phyloP scores from a whole-genome alignment of 257 asterid species.

The Solanum gracilifrons region DNA sequence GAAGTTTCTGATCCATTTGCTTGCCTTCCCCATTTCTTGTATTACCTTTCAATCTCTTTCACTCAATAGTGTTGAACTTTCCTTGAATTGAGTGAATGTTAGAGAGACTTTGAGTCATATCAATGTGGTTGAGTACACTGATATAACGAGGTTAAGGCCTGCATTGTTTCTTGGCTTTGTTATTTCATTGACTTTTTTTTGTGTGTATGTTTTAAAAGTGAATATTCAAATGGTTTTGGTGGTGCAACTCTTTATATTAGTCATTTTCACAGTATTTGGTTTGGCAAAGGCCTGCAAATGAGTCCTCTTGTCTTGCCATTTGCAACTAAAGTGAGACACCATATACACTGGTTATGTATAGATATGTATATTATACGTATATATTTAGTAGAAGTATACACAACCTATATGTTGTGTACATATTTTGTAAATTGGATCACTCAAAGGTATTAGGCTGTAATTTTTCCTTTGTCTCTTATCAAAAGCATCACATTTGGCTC shows the following conservation, averaged over 20 bases:
- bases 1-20: conserved; percentile 62
- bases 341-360: background rate
- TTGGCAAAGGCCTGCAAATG: conserved; percentile 39
- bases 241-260: background rate
- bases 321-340: conserved; percentile 27
- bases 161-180: background rate
- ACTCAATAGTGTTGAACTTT: background rate
- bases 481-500: background rate
- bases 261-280: background rate
- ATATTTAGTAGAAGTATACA: background rate
- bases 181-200: background rate
- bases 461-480: background rate
- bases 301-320: conserved; percentile 38
- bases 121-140: background rate
- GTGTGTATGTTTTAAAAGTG: background rate
- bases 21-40: conserved; percentile 51
- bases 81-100: background rate
- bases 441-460: background rate
- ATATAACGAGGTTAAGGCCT: background rate
- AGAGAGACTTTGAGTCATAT: background rate
- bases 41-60: background rate
- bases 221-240: background rate
- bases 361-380: background rate
- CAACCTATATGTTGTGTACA: background rate
- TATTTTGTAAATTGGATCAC: background rate